phyloP scores from a whole-genome alignment of 2,329 filamentous ascomycete genomes.

The Talaromyces sp. region DNA sequence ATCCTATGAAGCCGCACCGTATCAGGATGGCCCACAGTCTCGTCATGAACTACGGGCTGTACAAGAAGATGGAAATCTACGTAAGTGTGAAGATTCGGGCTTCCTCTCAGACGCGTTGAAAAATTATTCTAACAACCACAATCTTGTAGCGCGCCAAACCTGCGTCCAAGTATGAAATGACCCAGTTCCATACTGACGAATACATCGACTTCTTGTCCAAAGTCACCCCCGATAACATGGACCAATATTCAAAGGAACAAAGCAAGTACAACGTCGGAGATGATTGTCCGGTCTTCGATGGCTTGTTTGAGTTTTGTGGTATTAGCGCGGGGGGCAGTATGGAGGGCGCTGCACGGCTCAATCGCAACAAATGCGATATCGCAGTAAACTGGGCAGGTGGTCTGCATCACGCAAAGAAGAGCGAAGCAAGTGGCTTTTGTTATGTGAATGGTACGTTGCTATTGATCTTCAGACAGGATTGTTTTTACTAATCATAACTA shows the following conservation, averaged over 20 bases:
- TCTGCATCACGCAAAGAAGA: slow-evolving; percentile 92
- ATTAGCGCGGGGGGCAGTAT: slow-evolving; percentile 66
- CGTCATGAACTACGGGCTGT: slow-evolving; percentile 69
- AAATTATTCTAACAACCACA: slow-evolving; percentile 15
- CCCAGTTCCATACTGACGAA: slow-evolving; percentile 68
- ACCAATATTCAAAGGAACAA: slow-evolving; percentile 84
- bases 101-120: neutral
- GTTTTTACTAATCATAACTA: slow-evolving; percentile 24
- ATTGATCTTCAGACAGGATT: neutral
- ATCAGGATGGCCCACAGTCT: slow-evolving; percentile 63
- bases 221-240: slow-evolving; percentile 98
- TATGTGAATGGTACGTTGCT: slow-evolving; percentile 72
- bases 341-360: slow-evolving; percentile 65
- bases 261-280: slow-evolving; percentile 68
- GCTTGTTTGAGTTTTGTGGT: slow-evolving; percentile 65
- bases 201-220: slow-evolving; percentile 72
- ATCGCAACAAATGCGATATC: slow-evolving; percentile 63
- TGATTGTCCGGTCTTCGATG: slow-evolving; percentile 62
- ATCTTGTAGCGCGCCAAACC: slow-evolving; percentile 67
- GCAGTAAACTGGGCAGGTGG: slow-evolving; percentile 87
- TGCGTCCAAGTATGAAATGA: slow-evolving; percentile 66
- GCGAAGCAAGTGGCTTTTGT: slow-evolving; percentile 92
- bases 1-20: slow-evolving; percentile 63
- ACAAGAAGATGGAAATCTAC: slow-evolving; percentile 70
- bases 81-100: slow-evolving; percentile 34